Conservation (phyloP, 257 asterid genomes). For the Rauvolfia tetraphylla region DNA sequence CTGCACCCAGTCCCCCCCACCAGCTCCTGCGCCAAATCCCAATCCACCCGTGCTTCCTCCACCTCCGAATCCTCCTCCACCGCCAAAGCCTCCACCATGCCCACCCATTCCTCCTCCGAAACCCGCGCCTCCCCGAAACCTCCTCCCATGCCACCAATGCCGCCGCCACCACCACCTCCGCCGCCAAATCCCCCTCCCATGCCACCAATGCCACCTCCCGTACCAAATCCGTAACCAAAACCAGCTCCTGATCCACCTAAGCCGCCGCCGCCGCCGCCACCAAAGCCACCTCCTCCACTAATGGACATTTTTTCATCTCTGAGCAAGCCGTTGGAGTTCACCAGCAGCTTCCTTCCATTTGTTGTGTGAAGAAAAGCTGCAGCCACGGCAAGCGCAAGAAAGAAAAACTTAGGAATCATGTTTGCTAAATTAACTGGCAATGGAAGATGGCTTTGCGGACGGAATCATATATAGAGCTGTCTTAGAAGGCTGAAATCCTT, state of each 20-base stretch:
- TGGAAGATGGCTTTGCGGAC: neutral
- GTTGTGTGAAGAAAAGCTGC: neutral
- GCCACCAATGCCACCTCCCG: neutral
- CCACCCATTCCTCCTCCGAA: slow-evolving; percentile 7
- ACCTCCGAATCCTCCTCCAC: slow-evolving; percentile 9
- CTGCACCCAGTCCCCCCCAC: neutral
- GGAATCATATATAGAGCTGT: neutral
- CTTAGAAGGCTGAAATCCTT: too few species aligned
- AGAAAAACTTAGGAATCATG: neutral
- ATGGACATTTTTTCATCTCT: neutral
- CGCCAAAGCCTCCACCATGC: neutral
- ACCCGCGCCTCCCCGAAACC: slow-evolving; percentile 2
- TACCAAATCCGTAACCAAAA: slow-evolving; percentile 1
- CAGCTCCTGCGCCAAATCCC: slow-evolving; percentile 1
- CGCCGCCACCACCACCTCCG: neutral
- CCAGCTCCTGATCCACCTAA: neutral
- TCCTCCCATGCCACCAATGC: neutral
- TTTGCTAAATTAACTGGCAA: too few species aligned
- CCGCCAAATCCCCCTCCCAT: neutral
- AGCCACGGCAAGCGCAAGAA: neutral
- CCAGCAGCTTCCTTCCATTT: slow-evolving; percentile 5
- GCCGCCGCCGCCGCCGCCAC: neutral
- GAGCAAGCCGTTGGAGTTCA: neutral
- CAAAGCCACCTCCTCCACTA: neutral
- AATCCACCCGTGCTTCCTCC: neutral